Base-by-base conservation (phyloP, 805 yeast genomes). In the Saccharomycopsis sp. region DNA sequence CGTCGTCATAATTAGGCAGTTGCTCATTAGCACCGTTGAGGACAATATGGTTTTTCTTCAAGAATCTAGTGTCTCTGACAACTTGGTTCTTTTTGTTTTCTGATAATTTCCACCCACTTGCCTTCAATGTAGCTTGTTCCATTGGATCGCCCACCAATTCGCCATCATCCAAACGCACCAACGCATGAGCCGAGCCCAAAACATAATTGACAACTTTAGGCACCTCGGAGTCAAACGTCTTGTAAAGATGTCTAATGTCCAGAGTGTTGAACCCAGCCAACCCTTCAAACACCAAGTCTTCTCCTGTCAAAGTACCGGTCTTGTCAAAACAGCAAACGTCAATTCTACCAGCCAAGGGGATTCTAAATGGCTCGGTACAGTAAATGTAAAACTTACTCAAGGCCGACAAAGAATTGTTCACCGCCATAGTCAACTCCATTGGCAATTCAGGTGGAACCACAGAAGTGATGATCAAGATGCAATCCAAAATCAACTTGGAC, bases 371-470 rank as follows among this genome's bases (percentile, higher is more conserved):
- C 62, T 92, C 98, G 32, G 98, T 92, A 69, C 98, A 92, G 67
- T 82, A 92, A 48, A 92, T 80, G 59, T 80, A 88, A 59, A 71
- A 80, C 62, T 92, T 92, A 53, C 82, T 77, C 50, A 92, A 70
- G 2, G 96, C 87, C 45, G 87, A 76, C 59, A 92, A 69, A 5
- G 97, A 88, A 29, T 83, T 72, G 63, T 92, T 92, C 30, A 92
- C 98, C 46, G 98, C 97, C 89, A 92, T 80, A 10, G 98, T 92
- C 53, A 92, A 73, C 67, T 92, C 98, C 97, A 92, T 92, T 45
- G 98, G 98, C 52, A 92, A 72, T 65, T 92, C 98, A 32, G 98
- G 98, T 27, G 98, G 98, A 30, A 92, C 98, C 49, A 92, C 98
- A 38, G 97, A 88, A 15, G 98, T 92, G 53, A 92, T 75, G 53